Evolutionary conservation across 2,329 filamentous ascomycete genomes (phyloP), one percentile per base, ranked within the genome.

Genomic region (Cyclaneusma minus): DNA sequence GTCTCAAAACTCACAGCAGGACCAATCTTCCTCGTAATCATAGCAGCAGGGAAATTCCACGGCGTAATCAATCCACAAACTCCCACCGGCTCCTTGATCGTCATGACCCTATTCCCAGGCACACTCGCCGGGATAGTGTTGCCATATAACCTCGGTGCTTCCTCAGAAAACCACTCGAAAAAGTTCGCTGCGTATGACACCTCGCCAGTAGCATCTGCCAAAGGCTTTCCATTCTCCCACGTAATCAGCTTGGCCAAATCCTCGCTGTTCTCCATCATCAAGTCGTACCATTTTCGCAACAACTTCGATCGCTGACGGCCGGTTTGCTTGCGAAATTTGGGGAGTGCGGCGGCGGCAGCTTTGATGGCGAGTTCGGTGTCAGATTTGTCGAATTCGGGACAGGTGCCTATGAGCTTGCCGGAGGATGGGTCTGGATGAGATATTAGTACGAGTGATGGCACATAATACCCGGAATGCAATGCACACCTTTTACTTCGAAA

Each of bases 401-500:
- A 77, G 13, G 70, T 80, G 31, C 81, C 84, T 41, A 95, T 85
- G 20, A 79, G 52, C 40, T 78, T 67, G 38, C 80, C 80, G 7
- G 82, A 82, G 3, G 83, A 74, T 6, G 89, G 89, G 50, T 98
- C 84, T 74, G 40, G n/a, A n/a, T n/a, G n/a, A n/a, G n/a, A n/a
- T n/a, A n/a, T n/a, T n/a, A n/a, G n/a, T n/a, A n/a, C n/a, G n/a
- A n/a, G n/a, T n/a, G n/a, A n/a, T n/a, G n/a, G n/a, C n/a, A n/a
- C n/a, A n/a, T n/a, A n/a, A n/a, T n/a, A n/a, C n/a, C n/a, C n/a
- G n/a, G n/a, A n/a, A n/a, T n/a, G n/a, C n/a, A n/a, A n/a, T n/a
- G n/a, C n/a, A n/a, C n/a, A n/a, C n/a, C n/a, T n/a, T n/a, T 63
- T 33, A 94, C 81, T 49, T 89, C 75, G 51, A 95, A 98, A 23